Base-by-base conservation (phyloP, 768 basidiomycete species). In the Asterophora parasitica region DNA sequence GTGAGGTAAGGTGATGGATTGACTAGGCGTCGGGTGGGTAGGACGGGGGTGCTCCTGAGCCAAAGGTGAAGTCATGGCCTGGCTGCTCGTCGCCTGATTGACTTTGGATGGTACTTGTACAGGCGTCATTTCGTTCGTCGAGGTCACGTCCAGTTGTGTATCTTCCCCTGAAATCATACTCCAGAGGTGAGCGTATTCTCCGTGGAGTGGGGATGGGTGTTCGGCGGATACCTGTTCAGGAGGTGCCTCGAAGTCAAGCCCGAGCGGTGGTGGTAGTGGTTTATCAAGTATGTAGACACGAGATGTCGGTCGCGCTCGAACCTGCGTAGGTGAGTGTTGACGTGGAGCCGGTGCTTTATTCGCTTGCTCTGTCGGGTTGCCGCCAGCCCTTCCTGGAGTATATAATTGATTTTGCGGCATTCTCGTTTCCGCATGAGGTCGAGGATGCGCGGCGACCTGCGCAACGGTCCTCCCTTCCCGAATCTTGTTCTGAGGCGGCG, bases 121-220 rank as follows among this genome's bases (percentile, higher is more conserved):
- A 30, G 35, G 15, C 33, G 40, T 17, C 27, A 32, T 51, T 12
- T 31, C 30, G 13, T 52, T 48, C 23, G 37, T 37, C 13, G 45
- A 26, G n/a, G 48, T 41, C 20, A 5, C 1, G 31, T 40, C 49
- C 26, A 17, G 48, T 34, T 46, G 30, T 13, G 16, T 42, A 26
- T 51, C 48, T 4, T 46, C 49, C 40, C 46, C 42, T 19, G 48
- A 46, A 7, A 51, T 51, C 36, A 55, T 50, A 20, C 51, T 53
- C 57, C 57, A 58, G 19, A 55, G 23, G 20, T 55, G 50, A 0
- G 46, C 49, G 31, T 51, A 51, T 42, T 55, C 55, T n/a, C 53
- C 58, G 12, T 50, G 53, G 7, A 48, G 50, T 13, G 44, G 40
- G 32, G 39, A 48, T 16, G 40, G 17, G 19, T 37, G 43, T 10